Conservation (phyloP, 495 filamentous ascomycete genomes). For the Patellaria atrata region DNA sequence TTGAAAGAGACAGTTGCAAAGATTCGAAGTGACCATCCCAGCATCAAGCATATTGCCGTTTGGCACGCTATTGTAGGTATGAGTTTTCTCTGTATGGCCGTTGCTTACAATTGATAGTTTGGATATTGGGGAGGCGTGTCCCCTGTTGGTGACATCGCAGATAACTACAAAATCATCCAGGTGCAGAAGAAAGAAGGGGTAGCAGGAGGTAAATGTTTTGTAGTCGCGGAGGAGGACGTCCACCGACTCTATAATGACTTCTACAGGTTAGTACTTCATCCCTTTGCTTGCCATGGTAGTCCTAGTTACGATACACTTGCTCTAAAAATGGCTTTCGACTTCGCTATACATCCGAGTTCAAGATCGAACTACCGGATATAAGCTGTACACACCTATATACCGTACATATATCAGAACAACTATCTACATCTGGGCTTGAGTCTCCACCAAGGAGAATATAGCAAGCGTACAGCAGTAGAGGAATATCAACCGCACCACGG, state of each 20-base stretch:
- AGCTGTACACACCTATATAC: too few species aligned
- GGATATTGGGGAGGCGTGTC: slow-evolving; percentile 92
- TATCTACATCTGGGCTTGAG: too few species aligned
- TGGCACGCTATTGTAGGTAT: slow-evolving; percentile 69
- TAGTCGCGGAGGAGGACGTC: slow-evolving; percentile 61
- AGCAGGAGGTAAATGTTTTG: slow-evolving; percentile 50
- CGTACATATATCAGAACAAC: too few species aligned
- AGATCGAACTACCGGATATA: too few species aligned
- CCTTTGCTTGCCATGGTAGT: neutral
- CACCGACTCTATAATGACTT: slow-evolving; percentile 77
- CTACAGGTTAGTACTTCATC: slow-evolving; percentile 35
- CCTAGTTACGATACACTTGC: too few species aligned
- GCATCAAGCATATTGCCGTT: slow-evolving; percentile 73
- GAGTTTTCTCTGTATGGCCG: neutral
- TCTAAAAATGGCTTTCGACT: too few species aligned
- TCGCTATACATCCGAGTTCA: too few species aligned
- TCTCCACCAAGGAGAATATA: too few species aligned
- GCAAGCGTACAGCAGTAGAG: too few species aligned
- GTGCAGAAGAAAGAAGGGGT: slow-evolving; percentile 41
- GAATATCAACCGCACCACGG: too few species aligned
- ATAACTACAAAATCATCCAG: slow-evolving; percentile 61
- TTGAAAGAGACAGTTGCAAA: slow-evolving; percentile 49
- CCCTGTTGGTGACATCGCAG: slow-evolving; percentile 52
- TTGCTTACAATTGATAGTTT: slow-evolving; percentile 24
- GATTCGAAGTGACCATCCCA: slow-evolving; percentile 55